Conservation (phyloP, 1,284 basidiomycete species). For the Mrakiaceae sp. region DNA sequence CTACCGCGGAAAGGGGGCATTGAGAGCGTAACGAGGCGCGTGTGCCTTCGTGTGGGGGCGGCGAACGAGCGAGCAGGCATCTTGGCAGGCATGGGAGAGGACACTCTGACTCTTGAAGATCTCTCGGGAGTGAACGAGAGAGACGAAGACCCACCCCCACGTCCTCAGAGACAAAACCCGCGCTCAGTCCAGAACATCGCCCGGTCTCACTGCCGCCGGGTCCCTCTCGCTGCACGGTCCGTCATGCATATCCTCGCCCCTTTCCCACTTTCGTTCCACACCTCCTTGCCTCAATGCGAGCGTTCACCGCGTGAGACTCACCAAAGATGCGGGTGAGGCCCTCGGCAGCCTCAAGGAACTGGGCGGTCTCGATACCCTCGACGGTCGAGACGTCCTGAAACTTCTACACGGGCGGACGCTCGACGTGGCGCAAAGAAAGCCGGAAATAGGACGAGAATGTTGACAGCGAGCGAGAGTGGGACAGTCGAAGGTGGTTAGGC, state of each 20-base stretch:
- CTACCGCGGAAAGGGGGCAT: neutral
- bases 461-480: neutral
- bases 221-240: too few relatives aligned
- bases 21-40: slow-evolving; percentile 3
- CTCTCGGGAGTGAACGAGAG: too few relatives aligned
- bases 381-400: slow-evolving; percentile 84
- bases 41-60: neutral
- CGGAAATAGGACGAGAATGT: neutral
- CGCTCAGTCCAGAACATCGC: slow-evolving; percentile 1
- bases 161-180: neutral
- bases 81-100: neutral
- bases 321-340: slow-evolving; percentile 87
- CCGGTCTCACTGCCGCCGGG: too few relatives aligned
- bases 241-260: too few relatives aligned
- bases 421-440: neutral
- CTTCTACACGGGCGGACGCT: slow-evolving; percentile 43
- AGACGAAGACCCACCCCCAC: neutral
- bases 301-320: slow-evolving; percentile 34
- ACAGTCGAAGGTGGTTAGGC: neutral
- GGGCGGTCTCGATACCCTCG: slow-evolving; percentile 73
- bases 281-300: too few relatives aligned
- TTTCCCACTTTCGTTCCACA: too few relatives aligned
- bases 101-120: neutral
- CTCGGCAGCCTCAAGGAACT: slow-evolving; percentile 80
- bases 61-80: neutral